A percentile compares a stretch with the other conserved stretches of the same genome.
Conservation (phyloP, 225 moss, liverwort and hornwort genomes). For the Physcomitrium patens region DNA sequence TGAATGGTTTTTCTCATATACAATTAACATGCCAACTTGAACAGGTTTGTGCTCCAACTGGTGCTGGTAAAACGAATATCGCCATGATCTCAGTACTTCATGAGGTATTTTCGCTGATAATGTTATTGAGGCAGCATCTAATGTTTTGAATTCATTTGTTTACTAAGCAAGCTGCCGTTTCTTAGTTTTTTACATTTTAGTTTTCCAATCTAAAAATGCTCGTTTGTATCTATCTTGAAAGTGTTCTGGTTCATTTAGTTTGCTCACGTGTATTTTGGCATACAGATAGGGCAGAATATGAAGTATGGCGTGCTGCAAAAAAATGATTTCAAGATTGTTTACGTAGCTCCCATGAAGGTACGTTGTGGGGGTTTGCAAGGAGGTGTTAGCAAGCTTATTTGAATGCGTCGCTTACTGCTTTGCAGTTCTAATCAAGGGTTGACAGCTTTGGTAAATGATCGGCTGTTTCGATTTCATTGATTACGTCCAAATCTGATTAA, state of each 20-base stretch:
- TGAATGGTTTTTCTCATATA: background rate
- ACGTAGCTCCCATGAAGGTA: constrained; percentile 99
- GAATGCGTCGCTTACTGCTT: background rate
- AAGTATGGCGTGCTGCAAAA: constrained; percentile 87
- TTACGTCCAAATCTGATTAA: constrained; percentile 21
- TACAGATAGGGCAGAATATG: constrained; percentile 84
- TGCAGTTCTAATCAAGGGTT: background rate
- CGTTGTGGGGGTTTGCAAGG: constrained; percentile 14
- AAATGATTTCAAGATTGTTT: constrained; percentile 95
- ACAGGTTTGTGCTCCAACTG: constrained; percentile 99
- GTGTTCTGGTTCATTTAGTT: constrained; percentile 3
- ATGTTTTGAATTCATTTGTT: background rate
- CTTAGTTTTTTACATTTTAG: background rate
- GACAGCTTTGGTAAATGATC: background rate
- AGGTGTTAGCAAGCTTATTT: background rate
- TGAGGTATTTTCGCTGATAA: constrained; percentile 58
- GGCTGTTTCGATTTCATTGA: constrained; percentile 7
- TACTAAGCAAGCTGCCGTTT: constrained; percentile 1
- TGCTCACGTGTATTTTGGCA: constrained; percentile 26
- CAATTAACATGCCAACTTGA: constrained; percentile 18
- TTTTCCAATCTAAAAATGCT: constrained; percentile 8
- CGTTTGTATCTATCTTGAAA: constrained; percentile 14
- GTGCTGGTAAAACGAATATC: constrained; percentile 98
- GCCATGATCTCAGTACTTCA: constrained; percentile 96
- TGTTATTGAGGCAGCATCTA: constrained; percentile 6